Base-by-base conservation (phyloP, 169 alveolate species). In the Plasmodium berghei region DNA sequence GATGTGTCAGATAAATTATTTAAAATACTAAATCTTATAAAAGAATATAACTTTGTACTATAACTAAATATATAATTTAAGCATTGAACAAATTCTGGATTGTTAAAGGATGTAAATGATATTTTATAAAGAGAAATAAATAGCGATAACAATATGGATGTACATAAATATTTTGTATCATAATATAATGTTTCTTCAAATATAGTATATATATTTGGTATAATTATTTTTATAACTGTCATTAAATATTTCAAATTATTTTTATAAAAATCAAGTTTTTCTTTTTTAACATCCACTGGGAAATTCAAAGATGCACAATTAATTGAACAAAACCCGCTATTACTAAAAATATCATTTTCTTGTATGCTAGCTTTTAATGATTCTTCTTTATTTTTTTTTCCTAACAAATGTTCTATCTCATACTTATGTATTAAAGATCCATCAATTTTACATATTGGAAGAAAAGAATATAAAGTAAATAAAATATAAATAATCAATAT, bases 151-250 rank as follows among this genome's bases (percentile, higher is more conserved):
- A 69, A 26, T 22, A 86, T 86, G 1, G 61, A 72, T 49, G 72
- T 59, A 20, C 91, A 86, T 48, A 86, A 59, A 86, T 86, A 86
- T 46, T 86, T 86, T 22, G 72, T 86, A 63, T 86, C 87, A 45
- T 45, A 86, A 86, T 86, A 59, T 48, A 86, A 63, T 1, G 91
- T 61, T 34, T 71, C 77, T 40, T 59, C 66, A 63, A 70, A 61
- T 58, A 86, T 86, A 3, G 18, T 45, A 55, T 63, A 86, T 16
- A 86, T 66, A 61, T 63, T 71, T 22, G 91, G 91, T 26, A 86
- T 86, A 5, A 86, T 72, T 64, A 86, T 72, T 72, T 71, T 86
- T 49, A 86, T 66, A 28, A 86, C 56, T 14, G 64, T 71, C 16
- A 40, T n/a, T 46, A 86, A 72, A 64, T 86, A 64, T 14, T 28